Evolutionary conservation across 176 grass and related monocot genomes (phyloP), one percentile per base, ranked within the genome.

Genomic region (Saccharum officinarum): DNA sequence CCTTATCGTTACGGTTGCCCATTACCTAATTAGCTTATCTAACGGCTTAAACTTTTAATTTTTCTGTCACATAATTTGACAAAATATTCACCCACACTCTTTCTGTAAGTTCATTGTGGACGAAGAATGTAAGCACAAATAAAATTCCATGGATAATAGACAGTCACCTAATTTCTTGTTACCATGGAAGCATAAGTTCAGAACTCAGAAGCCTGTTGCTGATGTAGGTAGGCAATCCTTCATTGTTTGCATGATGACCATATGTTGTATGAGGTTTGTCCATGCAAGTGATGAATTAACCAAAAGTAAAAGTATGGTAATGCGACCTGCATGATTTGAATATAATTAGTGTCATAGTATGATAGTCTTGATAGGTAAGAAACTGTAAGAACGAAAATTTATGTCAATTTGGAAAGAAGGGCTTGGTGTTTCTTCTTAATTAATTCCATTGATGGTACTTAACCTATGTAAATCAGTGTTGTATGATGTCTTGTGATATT

Each of bases 401-500:
- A 15, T 65, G 68, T 59, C 49, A 73, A 74, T 62, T 75, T 28
- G 28, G 38, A 69, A 80, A 84, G 23, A 28, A 80, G 4, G 26
- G 1, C 20, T 60, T 18, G 31, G 16, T 89, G 38, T 33, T 89
- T 81, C n/a, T 40, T 37, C 70, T 89, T 61, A 11, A 76, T 89
- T 80, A 63, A 50, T 22, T 75, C 45, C 62, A 9, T 31, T 25
- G 30, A 47, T 76, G 77, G 46, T 67, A 67, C 14, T 38, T 71
- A 33, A 38, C 42, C 18, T 84, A 17, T 40, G 40, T 42, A 22
- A 38, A 72, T 71, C 30, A 65, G 40, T 36, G 77, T 71, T 15
- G 22, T 79, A 79, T 72, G 55, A 15, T 77, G 7, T 30, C 54
- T 67, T 34, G 12, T 26, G 3, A 49, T 73, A n/a, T 52, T 83